Percentiles rank a stretch among this genome's conserved stretches.
phyloP scores from a whole-genome alignment of 257 asterid species.

The Lantana camara region DNA sequence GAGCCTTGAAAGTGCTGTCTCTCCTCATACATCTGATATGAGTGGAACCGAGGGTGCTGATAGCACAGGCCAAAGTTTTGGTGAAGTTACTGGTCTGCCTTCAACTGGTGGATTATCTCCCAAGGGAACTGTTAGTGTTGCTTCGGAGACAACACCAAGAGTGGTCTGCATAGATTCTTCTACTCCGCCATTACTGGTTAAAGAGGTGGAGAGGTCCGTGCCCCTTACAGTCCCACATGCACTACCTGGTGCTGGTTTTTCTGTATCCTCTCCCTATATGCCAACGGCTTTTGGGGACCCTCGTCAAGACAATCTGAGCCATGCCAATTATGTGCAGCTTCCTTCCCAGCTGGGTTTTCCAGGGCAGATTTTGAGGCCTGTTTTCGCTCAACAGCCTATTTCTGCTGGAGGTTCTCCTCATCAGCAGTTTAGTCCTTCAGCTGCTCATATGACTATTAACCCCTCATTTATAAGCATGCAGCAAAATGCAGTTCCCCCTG shows the following conservation, averaged over 20 bases:
- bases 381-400: conserved; percentile 55
- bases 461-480: conserved; percentile 64
- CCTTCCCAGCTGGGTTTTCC: conserved; percentile 79
- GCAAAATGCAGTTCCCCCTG: conserved; percentile 45
- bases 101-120: conserved; percentile 55
- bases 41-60: conserved; percentile 68
- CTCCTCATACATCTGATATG: conserved; percentile 68
- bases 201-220: conserved; percentile 49
- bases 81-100: conserved; percentile 52
- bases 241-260: conserved; percentile 44
- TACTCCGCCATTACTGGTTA: conserved; percentile 44
- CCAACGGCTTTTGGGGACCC: conserved; percentile 61
- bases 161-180: conserved; percentile 43
- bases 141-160: conserved; percentile 48
- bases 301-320: conserved; percentile 53
- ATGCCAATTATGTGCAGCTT: conserved; percentile 53
- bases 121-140: conserved; percentile 38
- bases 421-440: conserved; percentile 63
- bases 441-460: conserved; percentile 67
- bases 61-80: conserved; percentile 41
- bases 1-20: conserved; percentile 69
- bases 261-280: conserved; percentile 56
- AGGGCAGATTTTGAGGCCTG: conserved; percentile 52
- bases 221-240: conserved; percentile 50
- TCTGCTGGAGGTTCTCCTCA: conserved; percentile 53